Conservation (phyloP, 805 yeast genomes). For the Schwanniomyces occidentalis region DNA sequence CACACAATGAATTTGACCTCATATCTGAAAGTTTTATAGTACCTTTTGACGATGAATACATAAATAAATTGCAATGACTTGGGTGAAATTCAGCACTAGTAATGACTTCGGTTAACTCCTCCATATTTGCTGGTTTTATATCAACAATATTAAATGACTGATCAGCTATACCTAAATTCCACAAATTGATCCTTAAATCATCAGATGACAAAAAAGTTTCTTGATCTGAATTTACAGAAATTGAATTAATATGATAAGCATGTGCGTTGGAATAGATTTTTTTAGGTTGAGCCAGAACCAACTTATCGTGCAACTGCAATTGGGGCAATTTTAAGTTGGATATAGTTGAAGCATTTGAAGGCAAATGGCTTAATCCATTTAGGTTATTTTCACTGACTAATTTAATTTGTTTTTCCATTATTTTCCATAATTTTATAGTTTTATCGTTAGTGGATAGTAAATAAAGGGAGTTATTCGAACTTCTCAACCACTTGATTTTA, state of each 20-base stretch:
- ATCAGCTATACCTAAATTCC: slow-evolving; percentile 94
- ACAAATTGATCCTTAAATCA: slow-evolving; percentile 90
- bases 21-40: slow-evolving; percentile 93
- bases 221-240: slow-evolving; percentile 91
- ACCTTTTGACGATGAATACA: slow-evolving; percentile 95
- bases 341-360: slow-evolving; percentile 18
- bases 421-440: slow-evolving; percentile 97
- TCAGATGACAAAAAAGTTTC: slow-evolving; percentile 93
- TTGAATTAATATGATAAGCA: slow-evolving; percentile 96
- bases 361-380: slow-evolving; percentile 29
- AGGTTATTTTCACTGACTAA: slow-evolving; percentile 91
- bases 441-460: slow-evolving; percentile 92
- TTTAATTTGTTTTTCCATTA: slow-evolving; percentile 87
- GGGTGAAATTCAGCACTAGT: slow-evolving; percentile 98
- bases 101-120: slow-evolving; percentile 96
- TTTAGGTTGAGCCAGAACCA: slow-evolving; percentile 93
- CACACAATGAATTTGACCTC: slow-evolving; percentile 95
- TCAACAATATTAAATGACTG: slow-evolving; percentile 97
- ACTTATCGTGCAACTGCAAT: slow-evolving; percentile 89
- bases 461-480: slow-evolving; percentile 87
- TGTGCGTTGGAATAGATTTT: slow-evolving; percentile 93
- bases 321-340: slow-evolving; percentile 74
- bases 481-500: slow-evolving; percentile 93
- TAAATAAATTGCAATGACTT: slow-evolving; percentile 82
- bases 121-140: slow-evolving; percentile 98